phyloP scores from a whole-genome alignment of 2,329 filamentous ascomycete species.

The Fusarium temperatum region DNA sequence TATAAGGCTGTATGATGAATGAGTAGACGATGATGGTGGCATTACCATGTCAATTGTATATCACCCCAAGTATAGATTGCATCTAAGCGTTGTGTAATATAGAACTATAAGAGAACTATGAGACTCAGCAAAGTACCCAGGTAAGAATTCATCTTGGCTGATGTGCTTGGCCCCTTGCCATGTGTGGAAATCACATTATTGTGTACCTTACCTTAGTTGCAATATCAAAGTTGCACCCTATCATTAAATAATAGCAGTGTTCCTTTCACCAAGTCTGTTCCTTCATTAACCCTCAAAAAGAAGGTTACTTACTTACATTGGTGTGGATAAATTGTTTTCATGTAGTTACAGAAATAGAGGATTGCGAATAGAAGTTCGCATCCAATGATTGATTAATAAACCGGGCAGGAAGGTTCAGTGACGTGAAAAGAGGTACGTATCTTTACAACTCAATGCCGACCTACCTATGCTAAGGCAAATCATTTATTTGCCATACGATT shows the following conservation, averaged over 20 bases:
- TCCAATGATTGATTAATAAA: neutral
- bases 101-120: neutral
- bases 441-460: neutral
- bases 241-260: neutral
- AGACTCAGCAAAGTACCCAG: neutral
- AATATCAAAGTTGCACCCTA: neutral
- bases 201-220: neutral
- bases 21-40: conserved; percentile 20
- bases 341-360: neutral
- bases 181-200: neutral
- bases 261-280: neutral
- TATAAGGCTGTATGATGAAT: conserved; percentile 19
- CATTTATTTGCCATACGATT: conserved; percentile 28
- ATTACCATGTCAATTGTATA: conserved; percentile 25
- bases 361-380: neutral
- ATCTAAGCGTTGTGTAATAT: conserved; percentile 21
- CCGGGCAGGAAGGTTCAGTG: neutral
- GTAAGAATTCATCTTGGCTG: neutral
- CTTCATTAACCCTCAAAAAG: neutral
- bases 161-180: neutral
- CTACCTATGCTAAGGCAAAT: neutral
- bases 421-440: neutral
- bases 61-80: conserved; percentile 10
- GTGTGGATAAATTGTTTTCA: neutral
- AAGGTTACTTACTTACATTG: neutral